phyloP scores from a whole-genome alignment of 106 monocot genomes.

The Phalaenopsis equestris region DNA sequence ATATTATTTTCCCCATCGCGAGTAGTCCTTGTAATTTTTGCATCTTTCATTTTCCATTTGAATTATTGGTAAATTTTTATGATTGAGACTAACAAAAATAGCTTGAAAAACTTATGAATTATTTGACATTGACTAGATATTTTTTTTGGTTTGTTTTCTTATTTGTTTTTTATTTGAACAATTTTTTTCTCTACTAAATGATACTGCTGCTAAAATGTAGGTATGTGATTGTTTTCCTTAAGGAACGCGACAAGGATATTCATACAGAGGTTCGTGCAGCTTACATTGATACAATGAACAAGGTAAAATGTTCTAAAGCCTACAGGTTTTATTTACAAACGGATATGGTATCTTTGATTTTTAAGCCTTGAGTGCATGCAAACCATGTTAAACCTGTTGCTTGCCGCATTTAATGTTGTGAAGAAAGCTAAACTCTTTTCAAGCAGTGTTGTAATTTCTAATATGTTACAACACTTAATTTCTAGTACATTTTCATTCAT shows the following conservation, averaged over 20 bases:
- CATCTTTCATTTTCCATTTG: not conserved
- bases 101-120: not conserved
- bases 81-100: not conserved
- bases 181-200: slow-evolving; percentile 2
- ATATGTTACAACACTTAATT: not conserved
- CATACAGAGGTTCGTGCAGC: slow-evolving; percentile 81
- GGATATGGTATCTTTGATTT: not conserved
- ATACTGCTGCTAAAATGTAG: slow-evolving; percentile 27
- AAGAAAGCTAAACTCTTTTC: not conserved
- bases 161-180: not conserved
- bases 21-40: not conserved
- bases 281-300: slow-evolving; percentile 98
- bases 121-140: not conserved
- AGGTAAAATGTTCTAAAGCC: slow-evolving; percentile 39
- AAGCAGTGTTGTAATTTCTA: not conserved
- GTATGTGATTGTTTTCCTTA: slow-evolving; percentile 75
- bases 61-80: not conserved
- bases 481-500: not conserved
- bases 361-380: not conserved
- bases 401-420: not conserved
- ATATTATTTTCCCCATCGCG: not conserved
- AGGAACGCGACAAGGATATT: slow-evolving; percentile 92
- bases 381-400: not conserved
- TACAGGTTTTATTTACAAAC: not conserved
- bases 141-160: not conserved